phyloP scores from a whole-genome alignment of 2,329 filamentous ascomycete genomes.

The Colletotrichum nymphaeae region DNA sequence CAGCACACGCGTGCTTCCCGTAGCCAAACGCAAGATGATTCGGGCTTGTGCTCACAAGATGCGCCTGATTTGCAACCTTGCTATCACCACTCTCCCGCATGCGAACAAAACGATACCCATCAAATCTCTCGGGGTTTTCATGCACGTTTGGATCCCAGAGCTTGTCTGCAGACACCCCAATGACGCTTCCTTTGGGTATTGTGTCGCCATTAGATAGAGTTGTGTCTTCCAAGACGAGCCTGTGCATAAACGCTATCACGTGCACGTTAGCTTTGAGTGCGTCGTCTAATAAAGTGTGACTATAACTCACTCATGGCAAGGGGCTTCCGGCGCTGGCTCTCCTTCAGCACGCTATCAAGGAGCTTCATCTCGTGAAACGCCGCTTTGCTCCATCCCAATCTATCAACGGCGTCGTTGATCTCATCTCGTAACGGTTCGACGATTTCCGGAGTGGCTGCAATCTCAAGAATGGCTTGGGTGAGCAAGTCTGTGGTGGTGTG shows the following conservation, averaged over 20 bases:
- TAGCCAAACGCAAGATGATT: conserved; percentile 50
- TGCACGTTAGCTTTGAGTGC: neutral
- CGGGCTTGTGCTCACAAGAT: conserved; percentile 44
- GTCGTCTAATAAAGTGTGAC: too few species aligned
- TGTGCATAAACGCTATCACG: too few species aligned
- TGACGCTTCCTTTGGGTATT: neutral
- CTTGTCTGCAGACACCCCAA: neutral
- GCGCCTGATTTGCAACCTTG: too few species aligned
- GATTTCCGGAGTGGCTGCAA: neutral
- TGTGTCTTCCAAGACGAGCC: too few species aligned
- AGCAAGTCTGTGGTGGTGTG: conserved; percentile 53
- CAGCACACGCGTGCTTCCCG: conserved; percentile 52
- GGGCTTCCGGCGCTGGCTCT: neutral
- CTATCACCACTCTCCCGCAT: too few species aligned
- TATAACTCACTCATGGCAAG: neutral
- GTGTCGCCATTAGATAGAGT: neutral
- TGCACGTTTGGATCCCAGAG: conserved; percentile 36
- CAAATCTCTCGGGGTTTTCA: conserved; percentile 35
- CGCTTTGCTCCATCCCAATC: neutral
- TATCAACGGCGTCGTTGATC: too few species aligned
- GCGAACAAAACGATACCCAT: conserved; percentile 50
- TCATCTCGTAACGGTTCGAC: too few species aligned
- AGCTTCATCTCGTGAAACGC: neutral
- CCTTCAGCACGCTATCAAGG: conserved; percentile 1
- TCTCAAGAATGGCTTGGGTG: conserved; percentile 3